Percentiles rank a stretch among this genome's conserved stretches.
Evolutionary conservation across 2,329 filamentous ascomycete genomes (phyloP).

Genomic region (Penicillium sp.): DNA sequence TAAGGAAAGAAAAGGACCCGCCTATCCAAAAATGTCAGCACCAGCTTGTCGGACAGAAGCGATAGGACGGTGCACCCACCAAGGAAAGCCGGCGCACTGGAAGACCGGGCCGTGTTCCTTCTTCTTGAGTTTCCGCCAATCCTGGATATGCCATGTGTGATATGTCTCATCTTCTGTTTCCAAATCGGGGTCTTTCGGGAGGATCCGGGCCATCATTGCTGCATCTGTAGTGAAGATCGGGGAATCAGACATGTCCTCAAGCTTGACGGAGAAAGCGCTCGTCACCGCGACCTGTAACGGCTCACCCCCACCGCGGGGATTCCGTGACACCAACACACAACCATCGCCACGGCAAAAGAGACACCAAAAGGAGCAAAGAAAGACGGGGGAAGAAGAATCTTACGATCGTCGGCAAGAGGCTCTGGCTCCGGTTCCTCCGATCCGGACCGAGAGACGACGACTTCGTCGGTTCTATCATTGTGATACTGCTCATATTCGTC

Average conservation of each 20-base stretch:
- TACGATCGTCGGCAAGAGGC: constrained; percentile 52
- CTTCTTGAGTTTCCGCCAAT: constrained; percentile 67
- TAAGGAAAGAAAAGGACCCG: constrained; percentile 90
- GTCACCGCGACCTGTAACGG: too few relatives aligned
- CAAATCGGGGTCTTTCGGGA: constrained; percentile 69
- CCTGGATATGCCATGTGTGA: constrained; percentile 77
- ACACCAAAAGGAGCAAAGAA: too few relatives aligned
- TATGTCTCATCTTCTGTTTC: constrained; percentile 67
- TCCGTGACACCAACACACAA: too few relatives aligned
- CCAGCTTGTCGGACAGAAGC: too few relatives aligned
- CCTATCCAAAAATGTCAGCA: too few relatives aligned
- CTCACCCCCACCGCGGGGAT: too few relatives aligned
- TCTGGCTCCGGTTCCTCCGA: constrained; percentile 49
- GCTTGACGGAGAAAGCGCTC: too few relatives aligned
- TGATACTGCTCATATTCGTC: constrained; percentile 50
- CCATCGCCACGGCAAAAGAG: too few relatives aligned
- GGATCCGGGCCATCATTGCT: constrained; percentile 71
- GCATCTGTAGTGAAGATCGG: too few relatives aligned
- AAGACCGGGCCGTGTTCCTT: constrained; percentile 85
- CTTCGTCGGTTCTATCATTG: constrained; percentile 54
- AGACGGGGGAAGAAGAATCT: constrained; percentile 21
- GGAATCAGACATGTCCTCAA: too few relatives aligned
- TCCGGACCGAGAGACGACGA: constrained; percentile 54
- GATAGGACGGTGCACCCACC: constrained; percentile 59
- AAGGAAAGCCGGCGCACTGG: constrained; percentile 75